phyloP scores from a whole-genome alignment of 352 stramenopile genomes.

The Globisporangium heterothallicum region DNA sequence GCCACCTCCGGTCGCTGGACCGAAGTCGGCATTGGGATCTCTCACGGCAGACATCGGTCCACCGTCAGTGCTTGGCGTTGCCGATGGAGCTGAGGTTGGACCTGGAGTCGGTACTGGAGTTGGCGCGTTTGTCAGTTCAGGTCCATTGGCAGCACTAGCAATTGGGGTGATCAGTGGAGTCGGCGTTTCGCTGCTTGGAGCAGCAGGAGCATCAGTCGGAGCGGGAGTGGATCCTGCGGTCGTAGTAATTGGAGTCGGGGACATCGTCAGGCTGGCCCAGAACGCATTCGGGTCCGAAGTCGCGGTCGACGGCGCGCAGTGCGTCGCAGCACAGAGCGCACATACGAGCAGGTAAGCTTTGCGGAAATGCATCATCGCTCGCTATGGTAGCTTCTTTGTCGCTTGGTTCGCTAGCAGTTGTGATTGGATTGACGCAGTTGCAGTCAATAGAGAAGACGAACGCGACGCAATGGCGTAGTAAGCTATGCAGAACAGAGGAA shows the following conservation, averaged over 20 bases:
- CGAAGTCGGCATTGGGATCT: not conserved
- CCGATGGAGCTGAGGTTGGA: not conserved
- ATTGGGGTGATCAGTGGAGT: too few species aligned
- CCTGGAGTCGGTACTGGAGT: not conserved
- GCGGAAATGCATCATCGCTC: not conserved
- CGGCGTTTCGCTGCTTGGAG: too few species aligned
- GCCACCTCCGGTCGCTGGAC: too few species aligned
- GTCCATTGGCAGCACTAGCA: not conserved
- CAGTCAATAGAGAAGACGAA: not conserved
- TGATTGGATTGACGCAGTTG: not conserved
- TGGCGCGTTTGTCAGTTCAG: not conserved
- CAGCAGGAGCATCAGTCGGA: not conserved
- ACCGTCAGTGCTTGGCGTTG: not conserved
- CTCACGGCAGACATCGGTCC: not conserved
- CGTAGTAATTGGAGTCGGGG: not conserved
- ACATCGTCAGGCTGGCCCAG: not conserved
- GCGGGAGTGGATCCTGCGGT: not conserved
- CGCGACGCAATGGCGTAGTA: too few species aligned
- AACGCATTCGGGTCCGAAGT: slow-evolving; percentile 6
- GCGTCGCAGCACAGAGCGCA: not conserved
- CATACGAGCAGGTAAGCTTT: not conserved
- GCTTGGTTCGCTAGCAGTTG: not conserved
- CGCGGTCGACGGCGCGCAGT: not conserved
- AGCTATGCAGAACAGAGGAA: not conserved
- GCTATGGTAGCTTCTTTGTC: not conserved